These are phyloP conservation scores for Paxillus rubicundulus DNA, from an alignment of 768 basidiomycete genomes.

Conservation along the genomic window DNA sequence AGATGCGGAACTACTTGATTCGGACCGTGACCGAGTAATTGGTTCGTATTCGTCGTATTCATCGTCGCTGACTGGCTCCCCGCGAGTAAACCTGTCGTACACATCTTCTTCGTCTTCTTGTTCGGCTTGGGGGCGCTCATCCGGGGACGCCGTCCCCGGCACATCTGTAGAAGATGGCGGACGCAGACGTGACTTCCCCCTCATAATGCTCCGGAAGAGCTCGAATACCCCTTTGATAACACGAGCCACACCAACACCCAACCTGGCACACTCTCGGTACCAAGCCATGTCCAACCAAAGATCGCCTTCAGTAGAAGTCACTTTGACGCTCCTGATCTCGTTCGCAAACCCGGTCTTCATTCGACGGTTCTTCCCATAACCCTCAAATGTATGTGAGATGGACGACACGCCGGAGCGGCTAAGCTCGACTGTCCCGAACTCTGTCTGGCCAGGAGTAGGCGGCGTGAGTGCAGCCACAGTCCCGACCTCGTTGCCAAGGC, in stretches of 20 bases:
- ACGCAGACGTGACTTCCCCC: constrained; percentile 13
- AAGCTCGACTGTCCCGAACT: constrained; percentile 38
- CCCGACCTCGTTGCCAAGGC: constrained; percentile 73
- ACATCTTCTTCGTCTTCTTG: constrained; percentile 36
- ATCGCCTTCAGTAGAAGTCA: constrained; percentile 33
- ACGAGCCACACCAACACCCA: constrained; percentile 29
- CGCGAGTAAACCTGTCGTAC: constrained; percentile 59
- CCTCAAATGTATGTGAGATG: constrained; percentile 30
- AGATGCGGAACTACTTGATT: constrained; percentile 18
- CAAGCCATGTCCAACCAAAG: constrained; percentile 41
- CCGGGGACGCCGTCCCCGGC: constrained; percentile 4
- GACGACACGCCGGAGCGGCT: constrained; percentile 42
- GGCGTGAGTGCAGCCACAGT: constrained; percentile 37
- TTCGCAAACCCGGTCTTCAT: constrained; percentile 44
- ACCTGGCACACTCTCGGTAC: constrained; percentile 39
- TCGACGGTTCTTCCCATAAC: constrained; percentile 20
- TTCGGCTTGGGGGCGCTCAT: constrained; percentile 6
- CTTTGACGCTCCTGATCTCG: constrained; percentile 47
- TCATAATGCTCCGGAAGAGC: constrained; percentile 16
- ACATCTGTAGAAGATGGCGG: constrained; percentile 3
- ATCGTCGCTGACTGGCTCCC: constrained; percentile 52
- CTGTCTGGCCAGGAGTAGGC: constrained; percentile 11
- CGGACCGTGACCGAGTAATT: constrained; percentile 19
- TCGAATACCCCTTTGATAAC: constrained; percentile 23
- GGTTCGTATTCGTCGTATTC: constrained; percentile 42